Evolutionary conservation across 2,329 filamentous ascomycete genomes (phyloP).

Genomic region (Aureobasidium pullulans): DNA sequence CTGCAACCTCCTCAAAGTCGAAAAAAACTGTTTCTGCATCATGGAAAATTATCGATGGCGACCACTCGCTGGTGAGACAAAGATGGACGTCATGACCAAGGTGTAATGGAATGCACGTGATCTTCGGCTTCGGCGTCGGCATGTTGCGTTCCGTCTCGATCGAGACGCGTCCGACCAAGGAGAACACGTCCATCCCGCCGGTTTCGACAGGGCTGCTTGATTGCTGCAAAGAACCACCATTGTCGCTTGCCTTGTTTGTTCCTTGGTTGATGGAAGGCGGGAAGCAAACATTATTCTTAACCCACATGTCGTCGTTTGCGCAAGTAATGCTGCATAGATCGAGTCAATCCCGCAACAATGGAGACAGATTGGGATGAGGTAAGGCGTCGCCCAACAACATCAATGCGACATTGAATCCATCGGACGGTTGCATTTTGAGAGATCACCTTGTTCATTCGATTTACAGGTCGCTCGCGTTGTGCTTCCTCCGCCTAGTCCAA

Average conservation of each 20-base stretch:
- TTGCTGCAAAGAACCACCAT: neutral
- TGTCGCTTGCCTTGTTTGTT: conserved; percentile 5
- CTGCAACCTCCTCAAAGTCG: conserved; percentile 41
- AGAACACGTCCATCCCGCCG: conserved; percentile 9
- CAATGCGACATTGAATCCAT: neutral
- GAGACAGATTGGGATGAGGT: conserved; percentile 48
- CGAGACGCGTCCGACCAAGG: conserved; percentile 8
- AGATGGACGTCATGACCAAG: conserved; percentile 2
- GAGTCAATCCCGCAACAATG: conserved; percentile 28
- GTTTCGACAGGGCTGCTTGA: neutral
- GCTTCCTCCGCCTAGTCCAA: conserved; percentile 68
- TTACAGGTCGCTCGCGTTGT: conserved; percentile 69
- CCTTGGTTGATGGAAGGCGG: conserved; percentile 3
- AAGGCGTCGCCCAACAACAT: conserved; percentile 26
- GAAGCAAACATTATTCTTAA: conserved; percentile 2
- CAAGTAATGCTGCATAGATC: conserved; percentile 12
- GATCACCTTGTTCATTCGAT: conserved; percentile 16
- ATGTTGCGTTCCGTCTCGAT: neutral
- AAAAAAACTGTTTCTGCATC: conserved; percentile 46
- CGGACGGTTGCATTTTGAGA: conserved; percentile 2
- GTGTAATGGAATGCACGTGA: neutral
- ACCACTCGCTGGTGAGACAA: neutral
- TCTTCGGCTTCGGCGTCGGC: neutral
- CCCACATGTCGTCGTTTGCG: conserved; percentile 11
- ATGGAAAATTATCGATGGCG: neutral